Conservation (phyloP, 257 asterid species). For the Vinca minor region DNA sequence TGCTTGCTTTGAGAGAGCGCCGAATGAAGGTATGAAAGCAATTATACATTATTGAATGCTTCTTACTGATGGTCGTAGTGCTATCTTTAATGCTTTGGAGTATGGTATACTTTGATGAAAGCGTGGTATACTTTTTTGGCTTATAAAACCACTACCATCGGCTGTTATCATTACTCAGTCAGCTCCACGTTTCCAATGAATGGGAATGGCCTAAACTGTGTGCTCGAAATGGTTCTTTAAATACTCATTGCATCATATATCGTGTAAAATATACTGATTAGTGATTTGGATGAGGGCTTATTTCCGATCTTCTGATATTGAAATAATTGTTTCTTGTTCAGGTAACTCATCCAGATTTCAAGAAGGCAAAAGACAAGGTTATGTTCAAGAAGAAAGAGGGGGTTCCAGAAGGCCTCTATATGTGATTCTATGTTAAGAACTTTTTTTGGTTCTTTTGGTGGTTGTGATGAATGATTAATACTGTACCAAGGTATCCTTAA, state of each 20-base stretch:
- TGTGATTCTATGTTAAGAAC: no score
- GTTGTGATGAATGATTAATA: no score
- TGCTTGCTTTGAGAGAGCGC: slow-evolving; percentile 86
- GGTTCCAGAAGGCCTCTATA: slow-evolving; percentile 48
- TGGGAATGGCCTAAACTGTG: no score
- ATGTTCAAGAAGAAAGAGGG: slow-evolving; percentile 57
- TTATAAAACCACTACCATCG: neutral
- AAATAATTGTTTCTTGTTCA: slow-evolving; percentile 2
- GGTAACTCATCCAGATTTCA: slow-evolving; percentile 44
- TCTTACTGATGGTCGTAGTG: no score
- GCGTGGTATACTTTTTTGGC: neutral
- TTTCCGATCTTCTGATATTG: no score
- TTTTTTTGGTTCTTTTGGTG: no score
- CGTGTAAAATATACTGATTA: no score
- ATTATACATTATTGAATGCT: neutral
- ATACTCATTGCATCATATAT: no score
- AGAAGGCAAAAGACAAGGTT: slow-evolving; percentile 51
- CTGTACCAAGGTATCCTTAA: no score
- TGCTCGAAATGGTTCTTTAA: no score
- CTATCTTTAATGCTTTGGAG: neutral
- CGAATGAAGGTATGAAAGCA: slow-evolving; percentile 66
- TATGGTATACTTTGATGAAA: neutral
- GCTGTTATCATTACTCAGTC: neutral
- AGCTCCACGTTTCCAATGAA: neutral
- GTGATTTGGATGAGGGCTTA: no score